These are phyloP conservation scores for Drechslera avenae DNA, from an alignment of 2,329 filamentous ascomycete species.

Conservation along the genomic window DNA sequence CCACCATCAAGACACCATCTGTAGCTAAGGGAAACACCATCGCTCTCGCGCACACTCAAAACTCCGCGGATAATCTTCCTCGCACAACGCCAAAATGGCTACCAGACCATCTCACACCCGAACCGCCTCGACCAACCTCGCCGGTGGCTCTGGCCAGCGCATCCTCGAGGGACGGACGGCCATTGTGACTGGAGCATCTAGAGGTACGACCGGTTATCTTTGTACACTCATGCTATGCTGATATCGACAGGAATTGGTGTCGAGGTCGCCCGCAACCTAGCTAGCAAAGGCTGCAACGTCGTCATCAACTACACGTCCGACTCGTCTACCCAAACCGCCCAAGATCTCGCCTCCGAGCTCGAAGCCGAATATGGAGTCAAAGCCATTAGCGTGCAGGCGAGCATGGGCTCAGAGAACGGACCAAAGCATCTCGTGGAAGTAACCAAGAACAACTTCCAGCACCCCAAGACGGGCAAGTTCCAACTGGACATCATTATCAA, in stretches of 20 bases:
- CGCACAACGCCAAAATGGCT: constrained; percentile 41
- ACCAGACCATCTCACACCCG: constrained; percentile 41
- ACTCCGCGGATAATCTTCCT: constrained; percentile 1
- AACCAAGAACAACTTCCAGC: constrained; percentile 63
- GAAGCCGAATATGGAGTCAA: constrained; percentile 62
- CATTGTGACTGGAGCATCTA: constrained; percentile 78
- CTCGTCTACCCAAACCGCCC: constrained; percentile 59
- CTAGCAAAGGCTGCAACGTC: constrained; percentile 70
- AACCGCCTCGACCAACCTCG: constrained; percentile 50
- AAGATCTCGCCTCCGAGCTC: constrained; percentile 62
- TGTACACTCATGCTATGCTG: not conserved
- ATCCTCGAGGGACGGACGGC: constrained; percentile 72
- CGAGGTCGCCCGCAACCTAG: constrained; percentile 70
- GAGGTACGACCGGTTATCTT: constrained; percentile 59
- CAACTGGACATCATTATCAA: constrained; percentile 85
- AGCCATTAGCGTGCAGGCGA: constrained; percentile 70
- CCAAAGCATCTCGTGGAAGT: constrained; percentile 64
- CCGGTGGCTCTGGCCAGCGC: constrained; percentile 36
- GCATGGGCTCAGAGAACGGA: constrained; percentile 67
- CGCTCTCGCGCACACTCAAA: not conserved
- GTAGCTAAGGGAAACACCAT: not conserved
- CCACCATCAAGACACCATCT: constrained; percentile 21
- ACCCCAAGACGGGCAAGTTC: constrained; percentile 60
- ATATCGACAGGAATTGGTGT: constrained; percentile 70
- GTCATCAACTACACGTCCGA: constrained; percentile 74